These are phyloP conservation scores for Cornus suecica DNA, from an alignment of 148 eudicot genomes.

Conservation along the genomic window DNA sequence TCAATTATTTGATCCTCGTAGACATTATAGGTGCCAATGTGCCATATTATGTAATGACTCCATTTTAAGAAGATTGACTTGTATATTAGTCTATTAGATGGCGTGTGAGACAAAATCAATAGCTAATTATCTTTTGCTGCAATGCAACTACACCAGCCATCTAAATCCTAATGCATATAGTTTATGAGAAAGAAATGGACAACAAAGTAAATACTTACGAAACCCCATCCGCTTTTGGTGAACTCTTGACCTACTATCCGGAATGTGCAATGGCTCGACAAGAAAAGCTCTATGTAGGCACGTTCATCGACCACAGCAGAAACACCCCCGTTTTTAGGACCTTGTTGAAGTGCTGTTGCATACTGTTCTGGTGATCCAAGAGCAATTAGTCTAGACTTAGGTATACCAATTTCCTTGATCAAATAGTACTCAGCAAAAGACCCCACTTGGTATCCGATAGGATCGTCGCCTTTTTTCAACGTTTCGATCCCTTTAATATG, in stretches of 20 bases:
- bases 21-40: neutral
- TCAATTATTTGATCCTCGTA: neutral
- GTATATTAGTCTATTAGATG: neutral
- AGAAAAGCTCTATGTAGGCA: slow-evolving; percentile 76
- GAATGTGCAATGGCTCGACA: slow-evolving; percentile 75
- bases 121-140: neutral
- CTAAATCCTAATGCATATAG: neutral
- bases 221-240: slow-evolving; percentile 96
- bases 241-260: slow-evolving; percentile 81
- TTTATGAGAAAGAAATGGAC: neutral
- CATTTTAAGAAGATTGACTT: neutral
- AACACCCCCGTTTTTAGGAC: slow-evolving; percentile 51
- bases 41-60: neutral
- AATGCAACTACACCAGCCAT: neutral
- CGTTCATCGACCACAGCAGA: slow-evolving; percentile 88
- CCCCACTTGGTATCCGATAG: slow-evolving; percentile 84
- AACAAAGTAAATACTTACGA: slow-evolving; percentile 52
- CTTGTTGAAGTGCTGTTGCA: slow-evolving; percentile 58
- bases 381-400: slow-evolving; percentile 59
- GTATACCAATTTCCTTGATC: slow-evolving; percentile 56
- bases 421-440: slow-evolving; percentile 73
- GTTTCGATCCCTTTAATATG: slow-evolving; percentile 76
- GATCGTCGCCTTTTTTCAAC: slow-evolving; percentile 40
- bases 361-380: slow-evolving; percentile 75
- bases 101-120: neutral